Evolutionary conservation across 768 basidiomycete genomes (phyloP).

Genomic region (Leccinum pellstonianum): DNA sequence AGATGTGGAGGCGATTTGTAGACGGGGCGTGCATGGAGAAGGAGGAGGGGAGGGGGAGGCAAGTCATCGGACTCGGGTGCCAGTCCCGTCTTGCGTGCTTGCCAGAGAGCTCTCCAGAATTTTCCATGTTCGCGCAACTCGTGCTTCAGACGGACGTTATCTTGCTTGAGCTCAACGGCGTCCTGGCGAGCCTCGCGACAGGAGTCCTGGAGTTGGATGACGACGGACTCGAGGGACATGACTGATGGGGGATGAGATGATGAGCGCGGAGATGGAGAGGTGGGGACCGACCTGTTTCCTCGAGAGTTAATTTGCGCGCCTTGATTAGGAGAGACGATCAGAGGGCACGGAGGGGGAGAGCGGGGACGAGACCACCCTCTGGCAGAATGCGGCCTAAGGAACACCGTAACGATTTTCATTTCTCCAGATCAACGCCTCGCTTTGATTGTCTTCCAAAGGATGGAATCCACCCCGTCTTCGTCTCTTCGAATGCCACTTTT

Average conservation of each 20-base stretch:
- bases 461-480: too few species aligned
- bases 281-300: constrained; percentile 63
- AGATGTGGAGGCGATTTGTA: constrained; percentile 39
- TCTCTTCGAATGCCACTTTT: too few species aligned
- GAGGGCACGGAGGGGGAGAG: constrained; percentile 5
- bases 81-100: constrained; percentile 57
- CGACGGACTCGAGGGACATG: constrained; percentile 81
- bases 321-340: constrained; percentile 26
- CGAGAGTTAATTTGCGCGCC: constrained; percentile 83
- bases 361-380: constrained; percentile 37
- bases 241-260: constrained; percentile 41
- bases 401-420: too few species aligned
- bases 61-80: constrained; percentile 52
- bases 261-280: constrained; percentile 12
- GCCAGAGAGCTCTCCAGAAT: constrained; percentile 66
- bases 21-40: constrained; percentile 37
- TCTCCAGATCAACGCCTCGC: too few species aligned
- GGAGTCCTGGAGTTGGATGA: constrained; percentile 79
- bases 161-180: constrained; percentile 56
- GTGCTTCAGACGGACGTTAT: constrained; percentile 61
- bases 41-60: constrained; percentile 47
- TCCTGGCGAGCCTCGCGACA: constrained; percentile 67
- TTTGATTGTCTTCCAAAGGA: too few species aligned
- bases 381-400: constrained; percentile 64
- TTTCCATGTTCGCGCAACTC: constrained; percentile 72